Evolutionary conservation across 371 early-diverging fungal species (phyloP).

Genomic region (Phascolomyces articulosus): DNA sequence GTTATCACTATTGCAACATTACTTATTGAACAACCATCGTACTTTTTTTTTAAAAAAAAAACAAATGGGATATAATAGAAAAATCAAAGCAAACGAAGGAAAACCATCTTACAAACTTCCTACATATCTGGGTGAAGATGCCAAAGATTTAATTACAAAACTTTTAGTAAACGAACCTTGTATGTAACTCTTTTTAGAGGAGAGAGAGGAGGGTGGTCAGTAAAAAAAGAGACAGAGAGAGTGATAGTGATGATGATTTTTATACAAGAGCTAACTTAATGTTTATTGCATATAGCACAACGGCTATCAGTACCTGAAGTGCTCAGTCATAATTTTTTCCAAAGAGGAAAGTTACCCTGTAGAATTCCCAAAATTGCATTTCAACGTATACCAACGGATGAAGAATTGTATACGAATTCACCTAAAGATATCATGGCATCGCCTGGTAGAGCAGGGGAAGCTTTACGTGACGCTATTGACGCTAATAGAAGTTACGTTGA

Average conservation of each 20-base stretch:
- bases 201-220: too few species aligned
- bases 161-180: slow-evolving; percentile 85
- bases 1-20: background rate
- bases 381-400: slow-evolving; percentile 25
- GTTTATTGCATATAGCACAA: slow-evolving; percentile 27
- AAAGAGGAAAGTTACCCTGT: slow-evolving; percentile 38
- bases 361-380: slow-evolving; percentile 36
- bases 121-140: slow-evolving; percentile 55
- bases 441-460: slow-evolving; percentile 21
- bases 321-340: slow-evolving; percentile 49
- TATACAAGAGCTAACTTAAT: too few species aligned
- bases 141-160: slow-evolving; percentile 75
- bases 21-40: background rate
- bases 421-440: slow-evolving; percentile 7
- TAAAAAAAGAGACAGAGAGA: too few species aligned
- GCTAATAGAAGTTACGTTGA: slow-evolving; percentile 20
- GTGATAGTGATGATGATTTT: too few species aligned
- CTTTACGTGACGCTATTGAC: slow-evolving; percentile 19
- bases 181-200: slow-evolving; percentile 63
- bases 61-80: slow-evolving; percentile 4
- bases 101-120: slow-evolving; percentile 83
- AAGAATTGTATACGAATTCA: slow-evolving; percentile 17
- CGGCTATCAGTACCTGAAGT: slow-evolving; percentile 47
- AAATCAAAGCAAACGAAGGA: slow-evolving; percentile 72
- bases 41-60: too few species aligned